Conservation (phyloP, 176 grass and related monocot genomes). For the Triticum monococcum region DNA sequence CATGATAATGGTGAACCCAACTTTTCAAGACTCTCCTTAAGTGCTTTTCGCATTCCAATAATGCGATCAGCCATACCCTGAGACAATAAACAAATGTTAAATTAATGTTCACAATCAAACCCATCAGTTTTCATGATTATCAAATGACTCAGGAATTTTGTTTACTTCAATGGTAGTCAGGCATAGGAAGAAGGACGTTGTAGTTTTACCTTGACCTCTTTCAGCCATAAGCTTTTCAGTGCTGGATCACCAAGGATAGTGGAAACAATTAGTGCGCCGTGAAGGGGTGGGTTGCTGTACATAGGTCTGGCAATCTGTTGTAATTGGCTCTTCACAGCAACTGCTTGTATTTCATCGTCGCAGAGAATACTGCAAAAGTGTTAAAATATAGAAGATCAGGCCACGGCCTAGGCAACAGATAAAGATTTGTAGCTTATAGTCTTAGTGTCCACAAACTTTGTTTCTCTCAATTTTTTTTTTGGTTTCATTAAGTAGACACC, state of each 20-base stretch:
- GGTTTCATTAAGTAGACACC: background rate
- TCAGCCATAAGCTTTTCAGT: slow-evolving; percentile 81
- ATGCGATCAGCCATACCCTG: slow-evolving; percentile 96
- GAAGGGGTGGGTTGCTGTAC: slow-evolving; percentile 95
- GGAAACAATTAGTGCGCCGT: slow-evolving; percentile 85
- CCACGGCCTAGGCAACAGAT: background rate
- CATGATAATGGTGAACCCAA: slow-evolving; percentile 83
- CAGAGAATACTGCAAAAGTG: slow-evolving; percentile 71
- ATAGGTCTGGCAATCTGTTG: slow-evolving; percentile 94
- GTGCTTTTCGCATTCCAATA: slow-evolving; percentile 79
- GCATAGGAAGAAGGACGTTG: background rate
- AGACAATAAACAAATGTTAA: slow-evolving; percentile 1
- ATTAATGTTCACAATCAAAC: background rate
- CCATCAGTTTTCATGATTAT: background rate
- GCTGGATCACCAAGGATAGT: slow-evolving; percentile 80
- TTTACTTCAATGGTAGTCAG: background rate
- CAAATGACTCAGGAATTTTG: background rate
- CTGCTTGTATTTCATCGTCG: slow-evolving; percentile 87
- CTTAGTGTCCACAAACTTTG: background rate
- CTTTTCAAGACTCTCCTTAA: slow-evolving; percentile 77
- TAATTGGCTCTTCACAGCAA: slow-evolving; percentile 90
- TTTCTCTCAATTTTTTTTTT: background rate
- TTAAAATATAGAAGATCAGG: background rate
- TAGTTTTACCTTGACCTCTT: slow-evolving; percentile 84
- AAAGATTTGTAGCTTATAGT: background rate